Percentiles rank a stretch among this genome's conserved stretches.
These are phyloP conservation scores for Erysiphe pulchra DNA, from an alignment of 2,329 filamentous ascomycete genomes.

Conservation along the genomic window DNA sequence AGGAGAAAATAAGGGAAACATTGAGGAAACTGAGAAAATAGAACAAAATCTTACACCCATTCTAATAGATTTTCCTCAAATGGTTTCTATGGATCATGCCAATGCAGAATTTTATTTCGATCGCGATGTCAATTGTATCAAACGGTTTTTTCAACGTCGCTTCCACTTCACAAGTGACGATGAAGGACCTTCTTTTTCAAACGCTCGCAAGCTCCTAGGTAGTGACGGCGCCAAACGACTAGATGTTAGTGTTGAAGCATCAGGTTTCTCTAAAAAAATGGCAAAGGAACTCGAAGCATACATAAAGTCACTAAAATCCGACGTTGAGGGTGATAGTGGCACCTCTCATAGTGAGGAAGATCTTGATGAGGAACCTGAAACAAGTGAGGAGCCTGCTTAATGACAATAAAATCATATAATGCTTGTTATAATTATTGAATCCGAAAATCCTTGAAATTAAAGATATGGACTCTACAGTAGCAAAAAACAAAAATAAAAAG, in stretches of 20 bases:
- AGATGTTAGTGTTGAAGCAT: conserved; percentile 74
- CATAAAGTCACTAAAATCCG: conserved; percentile 45
- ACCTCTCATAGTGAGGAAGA: conserved; percentile 14
- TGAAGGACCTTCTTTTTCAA: conserved; percentile 62
- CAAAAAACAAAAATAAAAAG: too few relatives aligned
- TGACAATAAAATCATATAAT: too few relatives aligned
- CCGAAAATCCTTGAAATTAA: too few relatives aligned
- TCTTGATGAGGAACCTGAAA: conserved; percentile 9
- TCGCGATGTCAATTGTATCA: conserved; percentile 83
- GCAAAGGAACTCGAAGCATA: conserved; percentile 78
- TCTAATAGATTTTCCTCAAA: conserved; percentile 93
- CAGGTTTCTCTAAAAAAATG: conserved; percentile 93
- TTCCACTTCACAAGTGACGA: conserved; percentile 71
- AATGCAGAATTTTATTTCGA: conserved; percentile 98
- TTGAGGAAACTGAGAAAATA: conserved; percentile 5
- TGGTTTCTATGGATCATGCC: conserved; percentile 79
- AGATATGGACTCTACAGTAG: too few relatives aligned
- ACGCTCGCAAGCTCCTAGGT: conserved; percentile 50
- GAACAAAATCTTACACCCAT: conserved; percentile 36
- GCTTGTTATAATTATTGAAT: too few relatives aligned
- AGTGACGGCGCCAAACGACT: conserved; percentile 41
- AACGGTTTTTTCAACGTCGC: conserved; percentile 70
- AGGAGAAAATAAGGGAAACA: conserved; percentile 24
- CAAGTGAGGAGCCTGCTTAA: too few relatives aligned
- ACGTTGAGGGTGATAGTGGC: conserved; percentile 16